These are phyloP conservation scores for Aaosphaeria pasadenensis DNA, from an alignment of 2,329 filamentous ascomycete genomes.

Conservation along the genomic window DNA sequence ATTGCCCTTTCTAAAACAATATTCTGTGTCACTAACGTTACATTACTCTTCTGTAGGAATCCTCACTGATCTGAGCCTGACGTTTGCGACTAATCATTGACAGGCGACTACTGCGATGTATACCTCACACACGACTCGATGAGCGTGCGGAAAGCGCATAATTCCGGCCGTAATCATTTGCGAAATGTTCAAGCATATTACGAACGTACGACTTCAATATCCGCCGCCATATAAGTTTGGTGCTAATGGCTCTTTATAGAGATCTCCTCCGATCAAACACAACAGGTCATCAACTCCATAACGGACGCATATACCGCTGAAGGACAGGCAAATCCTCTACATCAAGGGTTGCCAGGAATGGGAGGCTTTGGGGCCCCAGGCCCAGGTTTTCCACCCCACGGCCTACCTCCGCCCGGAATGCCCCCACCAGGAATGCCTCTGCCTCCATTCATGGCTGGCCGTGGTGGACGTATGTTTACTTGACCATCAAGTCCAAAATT, in stretches of 20 bases:
- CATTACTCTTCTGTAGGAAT: constrained; percentile 67
- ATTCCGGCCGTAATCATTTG: constrained; percentile 91
- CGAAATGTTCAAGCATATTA: constrained; percentile 99
- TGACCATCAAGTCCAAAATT: too few species aligned
- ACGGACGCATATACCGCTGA: constrained; percentile 93
- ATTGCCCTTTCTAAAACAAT: constrained; percentile 4
- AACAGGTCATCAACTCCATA: constrained; percentile 97
- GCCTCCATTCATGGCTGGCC: constrained; percentile 38
- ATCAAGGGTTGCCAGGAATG: constrained; percentile 52
- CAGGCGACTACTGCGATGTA: constrained; percentile 97
- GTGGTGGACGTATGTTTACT: constrained; percentile 36
- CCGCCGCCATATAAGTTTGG: neutral
- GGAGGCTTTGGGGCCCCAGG: constrained; percentile 12
- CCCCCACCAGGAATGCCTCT: constrained; percentile 19
- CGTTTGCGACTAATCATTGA: constrained; percentile 9
- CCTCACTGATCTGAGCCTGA: neutral
- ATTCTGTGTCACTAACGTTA: constrained; percentile 11
- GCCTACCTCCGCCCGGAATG: constrained; percentile 32
- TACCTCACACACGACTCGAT: constrained; percentile 99
- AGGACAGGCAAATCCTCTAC: constrained; percentile 87
- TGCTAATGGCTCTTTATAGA: constrained; percentile 52
- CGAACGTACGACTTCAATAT: constrained; percentile 64
- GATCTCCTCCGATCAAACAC: constrained; percentile 97
- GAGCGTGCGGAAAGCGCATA: constrained; percentile 99
- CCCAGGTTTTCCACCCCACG: neutral